Percentiles rank a stretch among this genome's conserved stretches.
Evolutionary conservation across 768 basidiomycete species (phyloP).

Genomic region (Psilocybe azurescens): DNA sequence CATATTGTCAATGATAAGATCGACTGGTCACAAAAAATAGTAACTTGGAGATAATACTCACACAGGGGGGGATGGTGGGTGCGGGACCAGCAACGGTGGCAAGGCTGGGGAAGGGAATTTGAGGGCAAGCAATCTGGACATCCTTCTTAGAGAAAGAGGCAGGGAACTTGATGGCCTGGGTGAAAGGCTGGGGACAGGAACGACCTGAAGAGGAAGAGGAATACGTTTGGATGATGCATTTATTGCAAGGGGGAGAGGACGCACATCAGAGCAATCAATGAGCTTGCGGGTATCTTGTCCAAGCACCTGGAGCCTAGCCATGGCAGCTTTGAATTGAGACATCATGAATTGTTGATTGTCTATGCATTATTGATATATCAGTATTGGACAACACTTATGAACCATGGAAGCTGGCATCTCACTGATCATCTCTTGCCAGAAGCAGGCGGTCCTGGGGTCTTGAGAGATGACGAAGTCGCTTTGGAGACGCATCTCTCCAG

Average conservation of each 20-base stretch:
- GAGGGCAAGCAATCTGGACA: conserved; percentile 21
- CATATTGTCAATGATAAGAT: no score
- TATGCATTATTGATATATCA: background rate
- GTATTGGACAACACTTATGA: no score
- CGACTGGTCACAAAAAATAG: background rate
- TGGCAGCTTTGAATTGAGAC: conserved; percentile 33
- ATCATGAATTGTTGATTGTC: conserved; percentile 32
- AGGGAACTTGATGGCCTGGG: conserved; percentile 28
- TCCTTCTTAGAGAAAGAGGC: conserved; percentile 24
- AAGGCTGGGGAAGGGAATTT: conserved; percentile 22
- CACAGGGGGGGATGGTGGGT: conserved; percentile 22
- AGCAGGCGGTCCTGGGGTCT: conserved; percentile 30
- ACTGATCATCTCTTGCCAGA: conserved; percentile 28
- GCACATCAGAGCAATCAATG: conserved; percentile 41
- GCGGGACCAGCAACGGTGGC: conserved; percentile 27
- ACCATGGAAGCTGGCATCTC: background rate
- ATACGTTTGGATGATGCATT: background rate
- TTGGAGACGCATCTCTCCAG: conserved; percentile 30
- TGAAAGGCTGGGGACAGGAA: conserved; percentile 23
- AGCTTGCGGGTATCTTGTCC: conserved; percentile 33
- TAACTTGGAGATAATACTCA: background rate
- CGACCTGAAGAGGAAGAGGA: conserved; percentile 4
- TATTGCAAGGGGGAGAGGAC: background rate
- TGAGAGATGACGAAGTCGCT: conserved; percentile 28
- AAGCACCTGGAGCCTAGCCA: conserved; percentile 39